Conservation (phyloP, 2,329 filamentous ascomycete genomes). For the Trichoderma endophyticum region DNA sequence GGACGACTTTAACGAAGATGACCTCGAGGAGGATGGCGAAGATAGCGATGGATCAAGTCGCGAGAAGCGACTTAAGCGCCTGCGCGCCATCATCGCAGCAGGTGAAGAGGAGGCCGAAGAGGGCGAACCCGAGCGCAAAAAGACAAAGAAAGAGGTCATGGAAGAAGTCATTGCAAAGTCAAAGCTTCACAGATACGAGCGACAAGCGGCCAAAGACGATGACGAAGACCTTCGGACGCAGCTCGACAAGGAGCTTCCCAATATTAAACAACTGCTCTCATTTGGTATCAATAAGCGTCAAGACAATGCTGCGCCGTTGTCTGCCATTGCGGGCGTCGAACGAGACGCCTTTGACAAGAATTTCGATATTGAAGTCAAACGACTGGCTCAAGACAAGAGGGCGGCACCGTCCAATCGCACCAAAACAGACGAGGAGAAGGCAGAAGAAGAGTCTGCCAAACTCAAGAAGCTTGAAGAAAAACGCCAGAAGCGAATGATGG, state of each 20-base stretch:
- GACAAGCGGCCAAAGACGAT: conserved; percentile 87
- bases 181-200: conserved; percentile 90
- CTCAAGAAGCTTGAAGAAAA: conserved; percentile 80
- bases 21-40: conserved; percentile 59
- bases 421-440: conserved; percentile 85
- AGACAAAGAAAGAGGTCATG: conserved; percentile 96
- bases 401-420: conserved; percentile 83
- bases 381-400: conserved; percentile 79
- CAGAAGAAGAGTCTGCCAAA: conserved; percentile 70
- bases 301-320: conserved; percentile 24
- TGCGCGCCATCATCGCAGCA: conserved; percentile 45
- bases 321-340: conserved; percentile 52
- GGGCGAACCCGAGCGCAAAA: conserved; percentile 75
- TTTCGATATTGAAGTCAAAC: conserved; percentile 80
- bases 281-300: conserved; percentile 39
- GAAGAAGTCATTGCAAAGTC: conserved; percentile 97
- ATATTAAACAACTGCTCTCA: conserved; percentile 70
- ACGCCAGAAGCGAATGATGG: conserved; percentile 80
- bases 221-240: conserved; percentile 84
- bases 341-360: conserved; percentile 73
- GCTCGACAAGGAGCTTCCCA: conserved; percentile 77
- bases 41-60: conserved; percentile 57
- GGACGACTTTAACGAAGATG: conserved; percentile 80
- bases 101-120: conserved; percentile 49
- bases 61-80: conserved; percentile 54